Conservation (phyloP, 1,284 basidiomycete genomes). For the Golubevia pallescens region DNA sequence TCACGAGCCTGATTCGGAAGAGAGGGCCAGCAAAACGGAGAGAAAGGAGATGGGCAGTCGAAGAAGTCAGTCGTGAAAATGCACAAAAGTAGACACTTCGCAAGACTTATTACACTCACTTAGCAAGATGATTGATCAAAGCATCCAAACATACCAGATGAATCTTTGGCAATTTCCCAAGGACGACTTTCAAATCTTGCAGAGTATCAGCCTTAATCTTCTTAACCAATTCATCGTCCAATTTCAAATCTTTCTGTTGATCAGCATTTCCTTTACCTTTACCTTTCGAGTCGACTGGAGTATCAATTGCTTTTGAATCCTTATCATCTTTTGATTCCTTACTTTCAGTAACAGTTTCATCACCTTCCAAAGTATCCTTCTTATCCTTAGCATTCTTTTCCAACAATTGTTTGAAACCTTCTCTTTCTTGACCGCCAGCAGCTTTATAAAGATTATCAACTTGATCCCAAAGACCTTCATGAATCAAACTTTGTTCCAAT, state of each 20-base stretch:
- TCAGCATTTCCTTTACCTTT: neutral
- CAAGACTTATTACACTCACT: too few relatives aligned
- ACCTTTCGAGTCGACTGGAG: constrained; percentile 3
- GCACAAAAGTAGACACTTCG: neutral
- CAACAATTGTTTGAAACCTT: constrained; percentile 18
- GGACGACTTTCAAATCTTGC: constrained; percentile 73
- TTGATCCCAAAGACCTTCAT: constrained; percentile 47
- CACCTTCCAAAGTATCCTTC: neutral
- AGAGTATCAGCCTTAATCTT: constrained; percentile 71
- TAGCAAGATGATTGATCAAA: constrained; percentile 77
- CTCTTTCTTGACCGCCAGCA: constrained; percentile 38
- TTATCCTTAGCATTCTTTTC: constrained; percentile 7
- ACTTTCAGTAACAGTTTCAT: constrained; percentile 2
- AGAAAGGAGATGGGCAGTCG: constrained; percentile 1
- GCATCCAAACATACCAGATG: constrained; percentile 83
- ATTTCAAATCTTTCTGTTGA: neutral
- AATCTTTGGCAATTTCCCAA: constrained; percentile 77
- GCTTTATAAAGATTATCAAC: constrained; percentile 50
- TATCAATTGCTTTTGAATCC: neutral
- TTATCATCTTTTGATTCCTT: constrained; percentile 3
- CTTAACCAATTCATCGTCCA: constrained; percentile 56
- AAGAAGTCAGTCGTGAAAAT: neutral
- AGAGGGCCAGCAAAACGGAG: constrained; percentile 1
- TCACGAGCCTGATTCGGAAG: constrained; percentile 68
- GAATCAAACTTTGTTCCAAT: constrained; percentile 41